Evolutionary conservation across 495 filamentous ascomycete species (phyloP), one percentile per base, ranked within the genome.

Genomic region (Trichoderma gamsii): DNA sequence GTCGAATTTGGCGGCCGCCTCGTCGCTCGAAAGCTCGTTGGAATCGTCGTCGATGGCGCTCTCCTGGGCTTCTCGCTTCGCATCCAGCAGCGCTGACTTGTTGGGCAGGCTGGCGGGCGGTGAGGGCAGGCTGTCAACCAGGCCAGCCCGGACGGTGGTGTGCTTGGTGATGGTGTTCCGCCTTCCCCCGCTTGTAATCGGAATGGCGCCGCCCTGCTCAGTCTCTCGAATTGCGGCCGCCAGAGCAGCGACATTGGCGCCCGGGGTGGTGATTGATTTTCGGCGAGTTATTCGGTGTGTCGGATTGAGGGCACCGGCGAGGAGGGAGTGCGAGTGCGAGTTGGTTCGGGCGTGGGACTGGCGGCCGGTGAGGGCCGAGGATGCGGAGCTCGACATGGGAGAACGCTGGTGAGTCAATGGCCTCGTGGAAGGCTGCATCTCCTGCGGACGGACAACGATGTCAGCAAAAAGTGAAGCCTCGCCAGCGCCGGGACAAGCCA

Each of bases 251-350:
- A 79, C 79, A 78, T 91, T 95, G 74, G 87, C 84, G 38, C 85
- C 84, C 35, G 88, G 86, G 41, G 85, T 88, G 66, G 90, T 92
- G 71, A 93, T 92, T 79, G 93, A 97, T 86, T 98, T 99, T 68
- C 95, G 86, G 70, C 95, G 91, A 69, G 91, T 93, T 70, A 99
- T 87, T 66, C 95, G 91, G 77, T 97, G 89, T 75, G 84, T 86
- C 72, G 88, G 76, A 79, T 92, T 94, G 79, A 92, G 84, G 46
- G 92, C 87, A 64, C 76, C 74, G 64, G 75, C 75, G 72, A 91
- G 89, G 70, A 91, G 79, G 52, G 92, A 91, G 66, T 92, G 81
- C 18, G 90, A 94, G 76, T 96, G 90, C 21, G 92, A 90, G 78
- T 93, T 92, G 71, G 88, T 86, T 70, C 93, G 90, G 64, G 84